Conservation (phyloP, 1,284 basidiomycete genomes). For the Mycosarcoma maydis region DNA sequence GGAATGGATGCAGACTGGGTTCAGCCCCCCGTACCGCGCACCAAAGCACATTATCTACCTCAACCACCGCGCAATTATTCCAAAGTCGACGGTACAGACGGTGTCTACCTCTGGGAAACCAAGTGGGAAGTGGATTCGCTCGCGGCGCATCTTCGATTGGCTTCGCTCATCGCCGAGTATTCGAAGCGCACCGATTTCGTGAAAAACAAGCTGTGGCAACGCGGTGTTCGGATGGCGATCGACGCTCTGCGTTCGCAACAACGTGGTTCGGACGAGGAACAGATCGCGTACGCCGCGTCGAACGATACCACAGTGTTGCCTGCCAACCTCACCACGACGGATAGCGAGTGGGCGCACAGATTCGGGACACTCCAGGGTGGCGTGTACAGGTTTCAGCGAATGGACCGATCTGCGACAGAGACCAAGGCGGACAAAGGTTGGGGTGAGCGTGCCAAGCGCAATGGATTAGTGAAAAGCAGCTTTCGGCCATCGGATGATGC, state of each 20-base stretch:
- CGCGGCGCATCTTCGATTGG: slow-evolving; percentile 31
- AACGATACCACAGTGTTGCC: slow-evolving; percentile 24
- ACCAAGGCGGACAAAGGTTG: slow-evolving; percentile 52
- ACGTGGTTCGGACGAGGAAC: slow-evolving; percentile 37
- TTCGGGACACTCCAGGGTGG: slow-evolving; percentile 45
- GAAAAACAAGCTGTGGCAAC: slow-evolving; percentile 36
- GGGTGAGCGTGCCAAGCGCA: slow-evolving; percentile 43
- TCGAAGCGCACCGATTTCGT: slow-evolving; percentile 37
- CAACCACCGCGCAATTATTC: slow-evolving; percentile 37
- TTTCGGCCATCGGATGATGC: slow-evolving; percentile 58
- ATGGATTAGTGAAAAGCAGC: slow-evolving; percentile 52
- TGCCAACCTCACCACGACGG: slow-evolving; percentile 13
- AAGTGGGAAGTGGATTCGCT: slow-evolving; percentile 60
- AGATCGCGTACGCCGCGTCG: slow-evolving; percentile 19
- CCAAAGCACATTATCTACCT: slow-evolving; percentile 26
- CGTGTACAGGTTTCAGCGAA: slow-evolving; percentile 52
- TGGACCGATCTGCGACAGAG: slow-evolving; percentile 41
- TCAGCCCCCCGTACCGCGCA: slow-evolving; percentile 35
- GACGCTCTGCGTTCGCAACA: slow-evolving; percentile 46
- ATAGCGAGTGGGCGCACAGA: slow-evolving; percentile 32
- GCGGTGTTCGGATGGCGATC: slow-evolving; percentile 42
- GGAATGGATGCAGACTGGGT: slow-evolving; percentile 41
- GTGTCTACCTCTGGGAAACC: slow-evolving; percentile 57
- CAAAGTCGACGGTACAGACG: slow-evolving; percentile 58
- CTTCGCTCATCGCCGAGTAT: slow-evolving; percentile 34